Percentiles rank a stretch among this genome's conserved stretches.
phyloP scores from a whole-genome alignment of 257 asterid genomes.

The Rubia yunnanensis region DNA sequence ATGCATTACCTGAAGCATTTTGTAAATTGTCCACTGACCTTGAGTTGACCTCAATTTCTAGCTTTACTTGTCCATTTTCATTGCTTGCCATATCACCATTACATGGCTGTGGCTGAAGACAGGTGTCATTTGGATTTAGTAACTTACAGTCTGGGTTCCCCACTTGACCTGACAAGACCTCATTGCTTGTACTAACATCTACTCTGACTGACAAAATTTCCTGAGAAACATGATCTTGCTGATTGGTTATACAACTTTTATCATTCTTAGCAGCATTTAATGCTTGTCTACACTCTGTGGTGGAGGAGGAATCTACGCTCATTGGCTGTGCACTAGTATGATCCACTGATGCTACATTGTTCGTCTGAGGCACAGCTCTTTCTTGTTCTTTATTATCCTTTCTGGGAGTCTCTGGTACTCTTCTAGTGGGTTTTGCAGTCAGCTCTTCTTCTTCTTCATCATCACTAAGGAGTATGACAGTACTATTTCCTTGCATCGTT shows the following conservation, averaged over 20 bases:
- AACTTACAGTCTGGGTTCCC: slow-evolving; percentile 24
- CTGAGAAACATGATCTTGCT: slow-evolving; percentile 14
- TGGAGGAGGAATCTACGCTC: slow-evolving; percentile 28
- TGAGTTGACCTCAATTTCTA: slow-evolving; percentile 36
- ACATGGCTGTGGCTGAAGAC: slow-evolving; percentile 21
- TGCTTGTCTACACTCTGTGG: slow-evolving; percentile 30
- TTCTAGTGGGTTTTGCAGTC: slow-evolving; percentile 24
- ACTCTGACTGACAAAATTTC: slow-evolving; percentile 7
- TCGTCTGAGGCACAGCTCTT: not conserved
- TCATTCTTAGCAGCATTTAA: slow-evolving; percentile 32
- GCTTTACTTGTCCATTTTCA: slow-evolving; percentile 27
- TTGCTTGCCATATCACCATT: slow-evolving; percentile 20
- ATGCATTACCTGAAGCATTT: slow-evolving; percentile 33
- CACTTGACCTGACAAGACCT: slow-evolving; percentile 17
- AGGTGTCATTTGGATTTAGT: slow-evolving; percentile 21
- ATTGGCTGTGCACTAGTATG: slow-evolving; percentile 10
- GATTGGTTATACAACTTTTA: slow-evolving; percentile 18
- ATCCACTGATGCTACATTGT: slow-evolving; percentile 13
- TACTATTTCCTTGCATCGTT: slow-evolving; percentile 28
- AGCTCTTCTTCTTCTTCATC: slow-evolving; percentile 34
- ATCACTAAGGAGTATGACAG: slow-evolving; percentile 54
- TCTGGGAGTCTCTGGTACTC: slow-evolving; percentile 18
- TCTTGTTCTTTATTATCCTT: slow-evolving; percentile 25
- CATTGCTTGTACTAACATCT: slow-evolving; percentile 20
- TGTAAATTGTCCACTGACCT: slow-evolving; percentile 36